Evolutionary conservation across 768 basidiomycete species (phyloP).

Genomic region (Phylloporus sp.): DNA sequence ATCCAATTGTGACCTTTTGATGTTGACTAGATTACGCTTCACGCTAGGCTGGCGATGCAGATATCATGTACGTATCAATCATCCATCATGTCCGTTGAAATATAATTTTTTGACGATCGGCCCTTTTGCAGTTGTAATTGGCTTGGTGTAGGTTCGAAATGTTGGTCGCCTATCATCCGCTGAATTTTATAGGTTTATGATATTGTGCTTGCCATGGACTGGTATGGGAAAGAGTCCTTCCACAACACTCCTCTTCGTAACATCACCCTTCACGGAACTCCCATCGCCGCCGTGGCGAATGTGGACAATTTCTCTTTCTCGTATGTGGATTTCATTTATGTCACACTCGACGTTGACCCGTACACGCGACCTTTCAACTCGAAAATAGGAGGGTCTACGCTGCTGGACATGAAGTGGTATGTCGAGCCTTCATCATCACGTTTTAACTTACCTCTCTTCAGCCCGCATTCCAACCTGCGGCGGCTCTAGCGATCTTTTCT

Average conservation of each 20-base stretch:
- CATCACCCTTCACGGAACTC: constrained; percentile 50
- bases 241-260: constrained; percentile 43
- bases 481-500: constrained; percentile 54
- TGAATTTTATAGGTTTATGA: constrained; percentile 26
- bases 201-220: constrained; percentile 42
- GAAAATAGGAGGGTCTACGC: constrained; percentile 49
- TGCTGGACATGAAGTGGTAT: constrained; percentile 62
- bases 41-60: constrained; percentile 28
- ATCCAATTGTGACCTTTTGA: background rate
- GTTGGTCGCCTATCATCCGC: background rate
- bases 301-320: constrained; percentile 67
- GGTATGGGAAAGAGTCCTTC: constrained; percentile 41
- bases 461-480: constrained; percentile 62
- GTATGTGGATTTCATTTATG: constrained; percentile 34
- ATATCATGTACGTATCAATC: constrained; percentile 23
- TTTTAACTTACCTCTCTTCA: constrained; percentile 20
- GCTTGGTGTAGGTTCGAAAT: constrained; percentile 32
- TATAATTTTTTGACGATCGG: constrained; percentile 1
- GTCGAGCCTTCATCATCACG: constrained; percentile 10
- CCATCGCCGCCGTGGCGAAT: constrained; percentile 59
- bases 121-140: constrained; percentile 15
- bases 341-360: too few relatives aligned
- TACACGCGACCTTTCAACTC: background rate
- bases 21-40: background rate
- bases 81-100: background rate